Evolutionary conservation across 1,284 basidiomycete species (phyloP).

Genomic region (Leccinum cinnamomeum): DNA sequence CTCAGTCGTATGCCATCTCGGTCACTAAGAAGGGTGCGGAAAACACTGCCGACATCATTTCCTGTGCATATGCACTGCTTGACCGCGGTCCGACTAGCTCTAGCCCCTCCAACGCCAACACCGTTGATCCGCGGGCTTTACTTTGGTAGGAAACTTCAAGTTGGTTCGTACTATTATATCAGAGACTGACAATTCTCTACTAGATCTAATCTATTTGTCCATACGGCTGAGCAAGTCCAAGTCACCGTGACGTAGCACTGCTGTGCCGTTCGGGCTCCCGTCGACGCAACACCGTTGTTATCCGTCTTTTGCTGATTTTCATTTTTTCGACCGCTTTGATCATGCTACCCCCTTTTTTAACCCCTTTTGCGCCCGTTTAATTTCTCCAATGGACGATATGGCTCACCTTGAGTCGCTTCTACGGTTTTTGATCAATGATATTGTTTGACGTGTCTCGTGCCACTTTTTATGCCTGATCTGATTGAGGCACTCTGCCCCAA

Average conservation of each 20-base stretch:
- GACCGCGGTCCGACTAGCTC: background rate
- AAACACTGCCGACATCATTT: conserved; percentile 8
- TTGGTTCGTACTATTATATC: background rate
- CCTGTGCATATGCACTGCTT: background rate
- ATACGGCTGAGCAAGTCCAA: conserved; percentile 1
- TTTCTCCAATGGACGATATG: background rate
- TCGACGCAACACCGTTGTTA: too few species aligned
- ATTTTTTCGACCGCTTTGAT: too few species aligned
- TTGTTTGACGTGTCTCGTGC: background rate
- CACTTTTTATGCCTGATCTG: background rate
- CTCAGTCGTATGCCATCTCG: background rate
- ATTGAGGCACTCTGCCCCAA: background rate
- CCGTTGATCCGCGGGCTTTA: conserved; percentile 2
- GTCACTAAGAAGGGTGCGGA: conserved; percentile 1
- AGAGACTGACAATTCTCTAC: conserved; percentile 1
- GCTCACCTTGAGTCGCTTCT: background rate
- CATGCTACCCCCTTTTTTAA: background rate
- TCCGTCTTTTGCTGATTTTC: too few species aligned
- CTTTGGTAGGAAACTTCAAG: conserved; percentile 5
- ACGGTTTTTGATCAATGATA: background rate
- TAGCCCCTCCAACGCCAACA: background rate
- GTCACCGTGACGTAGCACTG: background rate
- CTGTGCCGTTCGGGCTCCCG: too few species aligned
- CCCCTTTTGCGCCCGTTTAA: background rate
- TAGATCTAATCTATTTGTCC: background rate